Base-by-base conservation (phyloP, 1,139 yeast species). In the Hansenula anomala region DNA sequence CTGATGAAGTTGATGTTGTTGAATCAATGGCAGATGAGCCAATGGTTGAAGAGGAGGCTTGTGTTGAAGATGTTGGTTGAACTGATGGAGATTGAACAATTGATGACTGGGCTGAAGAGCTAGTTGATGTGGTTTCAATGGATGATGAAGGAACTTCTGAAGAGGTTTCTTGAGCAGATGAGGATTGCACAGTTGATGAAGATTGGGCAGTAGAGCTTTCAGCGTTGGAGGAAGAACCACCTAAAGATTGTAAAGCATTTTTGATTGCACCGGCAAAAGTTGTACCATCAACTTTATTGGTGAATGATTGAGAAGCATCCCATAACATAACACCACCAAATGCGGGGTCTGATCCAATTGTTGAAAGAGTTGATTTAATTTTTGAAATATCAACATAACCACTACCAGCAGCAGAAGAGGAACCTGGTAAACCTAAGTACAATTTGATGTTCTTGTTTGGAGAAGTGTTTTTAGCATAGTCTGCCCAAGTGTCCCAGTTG, bases 291-390 rank as follows among this genome's bases (percentile, higher is more conserved):
- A 68, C 66, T 22, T 56, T 59, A 56, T 86, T 87, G 17, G 70
- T 57, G 57, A 70, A 75, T 14, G 83, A 89, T 60, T 83, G 88
- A 39, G 94, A 82, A 38, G 95, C 96, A 62, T 89, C 96, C 97
- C 97, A 89, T 46, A 88, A 64, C 66, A 86, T 79, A 51, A 89
- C 73, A 58, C 97, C 97, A 47, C 95, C 96, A 55, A 89, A 86
- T 39, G 73, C 60, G 9, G 70, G 51, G 37, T 66, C 59, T 33
- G 63, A 51, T 34, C 70, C 63, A 40, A 79, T 68, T 6, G 60
- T 46, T 7, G 58, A 47, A 33, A 76, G 58, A 18, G 66, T 61
- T 4, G 61, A 40, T 40, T 64, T 43, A 35, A 73, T 63, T 13
- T 63, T 55, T 36, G 58, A 63, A 31, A 69, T 68, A 41, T 73